Evolutionary conservation across 1,139 yeast species (phyloP).

Genomic region (Blastobotrys malaysiensis): DNA sequence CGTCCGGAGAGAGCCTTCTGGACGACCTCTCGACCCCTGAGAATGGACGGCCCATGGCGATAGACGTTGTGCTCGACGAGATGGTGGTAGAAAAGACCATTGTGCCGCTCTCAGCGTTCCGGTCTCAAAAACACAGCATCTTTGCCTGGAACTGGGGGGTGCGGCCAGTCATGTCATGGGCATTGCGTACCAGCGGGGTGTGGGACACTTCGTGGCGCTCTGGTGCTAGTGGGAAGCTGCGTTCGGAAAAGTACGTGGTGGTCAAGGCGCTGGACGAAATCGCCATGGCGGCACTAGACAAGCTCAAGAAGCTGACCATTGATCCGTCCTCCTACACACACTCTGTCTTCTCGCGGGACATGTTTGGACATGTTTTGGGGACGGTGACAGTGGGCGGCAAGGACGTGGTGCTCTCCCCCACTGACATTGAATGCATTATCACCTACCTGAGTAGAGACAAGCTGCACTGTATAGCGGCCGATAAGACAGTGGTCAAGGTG

Average conservation of each 20-base stretch:
- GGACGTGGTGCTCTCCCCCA: constrained; percentile 12
- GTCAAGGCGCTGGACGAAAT: constrained; percentile 19
- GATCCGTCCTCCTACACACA: constrained; percentile 22
- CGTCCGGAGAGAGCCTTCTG: constrained; percentile 28
- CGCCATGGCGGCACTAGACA: constrained; percentile 19
- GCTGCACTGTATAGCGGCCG: constrained; percentile 15
- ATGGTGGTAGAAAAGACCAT: constrained; percentile 26
- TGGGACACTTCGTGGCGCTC: constrained; percentile 24
- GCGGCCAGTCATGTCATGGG: constrained; percentile 21
- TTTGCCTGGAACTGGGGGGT: constrained; percentile 16
- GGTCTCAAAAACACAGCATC: constrained; percentile 14
- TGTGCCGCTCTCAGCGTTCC: constrained; percentile 23
- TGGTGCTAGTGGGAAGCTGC: constrained; percentile 20
- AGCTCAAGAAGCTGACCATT: constrained; percentile 10
- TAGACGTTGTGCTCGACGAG: constrained; percentile 32
- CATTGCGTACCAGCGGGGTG: constrained; percentile 19
- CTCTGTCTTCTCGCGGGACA: constrained; percentile 23
- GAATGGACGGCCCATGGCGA: constrained; percentile 33
- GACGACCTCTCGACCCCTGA: constrained; percentile 25
- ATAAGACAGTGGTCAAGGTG: constrained; percentile 22
- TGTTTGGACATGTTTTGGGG: constrained; percentile 12
- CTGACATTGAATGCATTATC: constrained; percentile 29
- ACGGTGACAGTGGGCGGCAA: background rate
- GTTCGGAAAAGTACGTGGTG: constrained; percentile 25
- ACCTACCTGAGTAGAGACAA: constrained; percentile 27